Percentiles rank a stretch among this genome's conserved stretches.
Conservation (phyloP, 2,329 filamentous ascomycete genomes). For the Monilinia fructigena region DNA sequence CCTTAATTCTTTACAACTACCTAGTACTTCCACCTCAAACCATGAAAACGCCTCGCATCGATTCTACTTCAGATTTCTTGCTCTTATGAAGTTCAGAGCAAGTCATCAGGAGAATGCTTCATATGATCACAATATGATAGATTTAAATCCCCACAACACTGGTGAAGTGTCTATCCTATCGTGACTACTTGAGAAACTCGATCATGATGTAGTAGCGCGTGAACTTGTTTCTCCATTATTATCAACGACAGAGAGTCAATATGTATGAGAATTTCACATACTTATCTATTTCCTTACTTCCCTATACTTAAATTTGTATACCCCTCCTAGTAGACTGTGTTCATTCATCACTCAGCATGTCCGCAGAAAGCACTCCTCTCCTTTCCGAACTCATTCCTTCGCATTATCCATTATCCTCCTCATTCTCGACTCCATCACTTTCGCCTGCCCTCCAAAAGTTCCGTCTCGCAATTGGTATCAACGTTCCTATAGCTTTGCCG, state of each 20-base stretch:
- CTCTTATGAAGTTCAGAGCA: neutral
- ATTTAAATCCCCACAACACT: neutral
- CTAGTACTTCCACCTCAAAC: neutral
- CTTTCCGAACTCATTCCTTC: neutral
- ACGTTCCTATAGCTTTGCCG: neutral
- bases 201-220: slow-evolving; percentile 17
- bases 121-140: neutral
- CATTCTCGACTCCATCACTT: neutral
- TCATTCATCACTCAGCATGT: neutral
- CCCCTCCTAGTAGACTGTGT: neutral
- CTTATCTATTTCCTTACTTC: neutral
- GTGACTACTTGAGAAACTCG: neutral
- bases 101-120: neutral
- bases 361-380: slow-evolving; percentile 8
- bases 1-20: too few relatives aligned
- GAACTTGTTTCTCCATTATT: slow-evolving; percentile 10
- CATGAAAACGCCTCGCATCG: neutral
- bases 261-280: neutral
- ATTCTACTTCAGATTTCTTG: neutral
- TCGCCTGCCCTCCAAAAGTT: slow-evolving; percentile 2
- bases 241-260: neutral
- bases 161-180: neutral
- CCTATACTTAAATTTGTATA: neutral
- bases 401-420: neutral
- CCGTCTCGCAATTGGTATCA: slow-evolving; percentile 13